phyloP scores from a whole-genome alignment of 2,329 filamentous ascomycete species.

The Pyrenochaeta sp. region DNA sequence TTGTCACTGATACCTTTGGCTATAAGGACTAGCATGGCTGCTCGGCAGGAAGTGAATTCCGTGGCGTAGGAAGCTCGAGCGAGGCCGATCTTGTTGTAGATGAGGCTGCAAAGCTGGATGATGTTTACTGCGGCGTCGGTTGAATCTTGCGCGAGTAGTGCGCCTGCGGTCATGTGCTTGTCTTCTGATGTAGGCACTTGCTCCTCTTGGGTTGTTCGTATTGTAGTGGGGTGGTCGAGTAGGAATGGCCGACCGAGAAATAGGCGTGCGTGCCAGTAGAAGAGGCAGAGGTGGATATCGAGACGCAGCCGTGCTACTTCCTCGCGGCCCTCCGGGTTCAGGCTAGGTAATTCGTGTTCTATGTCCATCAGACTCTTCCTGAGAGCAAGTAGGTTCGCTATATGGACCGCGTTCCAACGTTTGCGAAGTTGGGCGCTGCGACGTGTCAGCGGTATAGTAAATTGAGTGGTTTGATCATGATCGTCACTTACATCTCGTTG shows the following conservation, averaged over 20 bases:
- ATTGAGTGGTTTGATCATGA: neutral
- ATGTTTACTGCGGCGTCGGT: neutral
- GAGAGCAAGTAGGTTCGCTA: neutral
- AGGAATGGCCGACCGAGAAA: neutral
- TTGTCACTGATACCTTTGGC: neutral
- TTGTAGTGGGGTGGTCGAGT: neutral
- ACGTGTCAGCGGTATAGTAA: neutral
- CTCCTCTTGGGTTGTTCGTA: neutral
- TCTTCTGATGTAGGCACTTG: neutral
- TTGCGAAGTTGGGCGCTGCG: neutral
- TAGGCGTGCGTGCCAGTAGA: neutral
- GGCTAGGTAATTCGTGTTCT: neutral
- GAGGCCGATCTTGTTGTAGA: neutral
- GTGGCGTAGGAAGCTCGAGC: neutral
- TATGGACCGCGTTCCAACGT: neutral
- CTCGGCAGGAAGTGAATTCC: neutral
- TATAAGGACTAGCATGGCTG: neutral
- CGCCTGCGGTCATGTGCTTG: neutral
- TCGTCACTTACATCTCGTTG: neutral
- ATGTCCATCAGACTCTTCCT: neutral
- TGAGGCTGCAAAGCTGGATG: neutral
- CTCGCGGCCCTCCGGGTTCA: neutral
- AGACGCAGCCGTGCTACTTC: neutral
- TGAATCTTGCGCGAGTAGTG: neutral
- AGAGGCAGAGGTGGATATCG: neutral